phyloP scores from a whole-genome alignment of 306 rosid species.

The Styphnolobium japonicum region DNA sequence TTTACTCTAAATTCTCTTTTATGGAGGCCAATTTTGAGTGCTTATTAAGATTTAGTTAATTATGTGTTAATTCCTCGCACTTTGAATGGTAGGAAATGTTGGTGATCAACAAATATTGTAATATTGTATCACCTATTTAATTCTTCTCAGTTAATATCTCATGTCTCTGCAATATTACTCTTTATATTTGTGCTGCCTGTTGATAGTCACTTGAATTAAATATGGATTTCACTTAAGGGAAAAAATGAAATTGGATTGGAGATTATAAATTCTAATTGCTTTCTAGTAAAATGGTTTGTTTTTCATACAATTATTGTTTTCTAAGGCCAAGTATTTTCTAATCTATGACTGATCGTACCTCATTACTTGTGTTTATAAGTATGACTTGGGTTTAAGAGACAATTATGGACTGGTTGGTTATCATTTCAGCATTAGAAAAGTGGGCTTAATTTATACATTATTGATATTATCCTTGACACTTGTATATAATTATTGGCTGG shows the following conservation, averaged over 20 bases:
- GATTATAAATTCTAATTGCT: background rate
- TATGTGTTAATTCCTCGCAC: background rate
- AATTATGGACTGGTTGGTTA: too few species aligned
- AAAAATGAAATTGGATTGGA: background rate
- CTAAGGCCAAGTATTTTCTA: too few species aligned
- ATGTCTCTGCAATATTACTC: background rate
- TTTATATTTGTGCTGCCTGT: background rate
- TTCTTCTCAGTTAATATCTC: background rate
- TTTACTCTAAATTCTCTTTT: background rate
- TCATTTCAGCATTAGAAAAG: too few species aligned
- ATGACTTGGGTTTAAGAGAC: too few species aligned
- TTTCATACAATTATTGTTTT: background rate
- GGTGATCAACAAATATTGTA: background rate
- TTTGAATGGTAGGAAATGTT: background rate
- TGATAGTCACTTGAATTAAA: background rate
- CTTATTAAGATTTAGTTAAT: background rate
- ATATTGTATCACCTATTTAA: too few species aligned
- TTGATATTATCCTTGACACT: too few species aligned
- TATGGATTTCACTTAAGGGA: background rate
- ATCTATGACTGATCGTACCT: too few species aligned
- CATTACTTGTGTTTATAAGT: too few species aligned
- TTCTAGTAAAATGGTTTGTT: background rate
- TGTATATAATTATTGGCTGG: too few species aligned
- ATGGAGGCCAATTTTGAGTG: background rate
- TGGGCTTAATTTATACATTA: too few species aligned